Base-by-base conservation (phyloP, 73 alveolate genomes). In the Breviolum minutum region DNA sequence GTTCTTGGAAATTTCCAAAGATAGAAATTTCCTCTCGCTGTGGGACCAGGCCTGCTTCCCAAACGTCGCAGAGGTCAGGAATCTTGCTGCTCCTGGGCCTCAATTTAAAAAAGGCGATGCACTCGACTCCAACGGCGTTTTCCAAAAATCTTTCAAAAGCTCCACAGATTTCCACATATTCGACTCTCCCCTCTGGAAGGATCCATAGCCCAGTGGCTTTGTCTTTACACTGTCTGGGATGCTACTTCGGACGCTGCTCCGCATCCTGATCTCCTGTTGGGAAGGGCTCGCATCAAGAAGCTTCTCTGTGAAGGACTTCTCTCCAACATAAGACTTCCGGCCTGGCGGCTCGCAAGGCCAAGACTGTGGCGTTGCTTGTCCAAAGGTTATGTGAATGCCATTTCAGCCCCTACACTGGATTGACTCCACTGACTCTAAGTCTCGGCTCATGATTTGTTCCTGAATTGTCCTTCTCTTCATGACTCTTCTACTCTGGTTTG, bases 11-110 rank as follows among this genome's bases (percentile, higher is more conserved):
- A 14, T 22, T 68, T 68, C 17, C 77, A 68, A 68, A 17, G 17
- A 22, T 6, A 14, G 17, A 68, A 17, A 6, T 68, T 22, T 68
- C 77, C 77, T 22, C 77, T 22, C 77, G 6, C 77, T 68, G 24
- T 68, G 77, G 54, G 54, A 40, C 54, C 90, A 81, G 54, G 60
- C 92, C 92, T 61, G 92, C 92, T 60, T 83, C 76, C 92, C 89
- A 92, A 16, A 92, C 91, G 84, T 92, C 98, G 60, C 91, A 92
- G 20, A 92, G 48, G 24, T 92, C 98, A 7, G 98, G 98, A 81
- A 92, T 76, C 81, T 61, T 92, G 24, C 66, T 92, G 24, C 66
- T 63, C 77, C 74, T 81, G 12, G 77, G 54, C 54, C 54, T 40
- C 54, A 40, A 40, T 8, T 40, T 40, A 3, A 40, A 40, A 40